Evolutionary conservation across 139 green algal genomes (phyloP).

Genomic region (Volvox africanus): DNA sequence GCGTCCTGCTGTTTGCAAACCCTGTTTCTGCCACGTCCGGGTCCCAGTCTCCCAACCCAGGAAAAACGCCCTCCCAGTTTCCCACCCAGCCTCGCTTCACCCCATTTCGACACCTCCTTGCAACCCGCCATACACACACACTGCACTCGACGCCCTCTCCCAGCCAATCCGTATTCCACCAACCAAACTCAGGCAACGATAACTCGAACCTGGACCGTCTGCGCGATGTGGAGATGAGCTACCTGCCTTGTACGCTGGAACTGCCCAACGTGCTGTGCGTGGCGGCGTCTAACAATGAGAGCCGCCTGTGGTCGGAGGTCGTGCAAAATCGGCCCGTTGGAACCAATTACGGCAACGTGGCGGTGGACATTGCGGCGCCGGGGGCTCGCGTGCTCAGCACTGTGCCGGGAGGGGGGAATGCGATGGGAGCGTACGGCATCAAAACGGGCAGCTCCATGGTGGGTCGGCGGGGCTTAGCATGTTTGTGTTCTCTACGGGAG

Average conservation of each 20-base stretch:
- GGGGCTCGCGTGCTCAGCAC: conserved; percentile 25
- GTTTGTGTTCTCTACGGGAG: no score
- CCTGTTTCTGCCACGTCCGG: no score
- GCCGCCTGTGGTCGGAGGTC: not conserved
- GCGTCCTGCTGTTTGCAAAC: no score
- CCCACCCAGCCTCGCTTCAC: no score
- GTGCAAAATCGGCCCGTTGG: not conserved
- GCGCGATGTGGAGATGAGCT: not conserved
- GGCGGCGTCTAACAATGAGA: not conserved
- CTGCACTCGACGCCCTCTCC: not conserved
- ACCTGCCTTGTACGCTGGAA: conserved; percentile 36
- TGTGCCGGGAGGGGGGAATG: not conserved
- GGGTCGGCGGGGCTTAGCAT: not conserved
- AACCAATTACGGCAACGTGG: conserved; percentile 4
- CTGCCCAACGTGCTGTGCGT: conserved; percentile 45
- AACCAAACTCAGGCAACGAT: conserved; percentile 29
- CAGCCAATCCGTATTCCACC: not conserved
- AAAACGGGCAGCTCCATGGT: conserved; percentile 52
- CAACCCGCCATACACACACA: not conserved
- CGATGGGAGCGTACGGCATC: not conserved
- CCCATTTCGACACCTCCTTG: not conserved
- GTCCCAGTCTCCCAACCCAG: no score
- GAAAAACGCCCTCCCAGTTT: no score
- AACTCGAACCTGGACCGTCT: conserved; percentile 12
- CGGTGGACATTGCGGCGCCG: conserved; percentile 26